Conservation (phyloP, 2,329 filamentous ascomycete species). For the Thielaviopsis ethacetica region DNA sequence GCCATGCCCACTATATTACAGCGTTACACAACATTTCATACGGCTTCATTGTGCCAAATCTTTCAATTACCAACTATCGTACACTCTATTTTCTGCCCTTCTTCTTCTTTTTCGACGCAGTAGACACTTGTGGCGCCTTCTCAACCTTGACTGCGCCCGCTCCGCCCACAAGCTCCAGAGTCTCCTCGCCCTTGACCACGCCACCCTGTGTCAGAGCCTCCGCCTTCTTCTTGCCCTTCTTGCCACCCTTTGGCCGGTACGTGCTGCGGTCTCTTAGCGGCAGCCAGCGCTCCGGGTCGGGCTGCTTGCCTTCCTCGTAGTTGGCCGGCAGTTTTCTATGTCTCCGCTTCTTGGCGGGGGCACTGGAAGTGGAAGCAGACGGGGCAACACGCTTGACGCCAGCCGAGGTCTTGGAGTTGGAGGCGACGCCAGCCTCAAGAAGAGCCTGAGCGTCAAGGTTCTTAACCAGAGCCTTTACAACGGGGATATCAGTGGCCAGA, state of each 20-base stretch:
- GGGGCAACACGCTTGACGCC: conserved; percentile 32
- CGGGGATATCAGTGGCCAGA: conserved; percentile 40
- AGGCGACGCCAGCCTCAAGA: conserved; percentile 45
- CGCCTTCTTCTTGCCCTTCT: conserved; percentile 76
- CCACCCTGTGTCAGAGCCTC: conserved; percentile 74
- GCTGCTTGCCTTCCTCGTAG: conserved; percentile 59
- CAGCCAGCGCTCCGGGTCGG: conserved; percentile 86
- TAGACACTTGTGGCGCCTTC: conserved; percentile 27
- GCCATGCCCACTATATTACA: too few species aligned
- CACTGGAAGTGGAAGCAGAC: conserved; percentile 15
- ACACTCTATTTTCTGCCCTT: conserved; percentile 26
- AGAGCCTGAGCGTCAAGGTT: conserved; percentile 46
- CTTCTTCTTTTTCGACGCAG: conserved; percentile 31
- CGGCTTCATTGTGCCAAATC: too few species aligned
- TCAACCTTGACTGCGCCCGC: conserved; percentile 48
- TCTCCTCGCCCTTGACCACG: conserved; percentile 49
- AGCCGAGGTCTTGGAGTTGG: conserved; percentile 22
- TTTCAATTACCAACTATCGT: not conserved
- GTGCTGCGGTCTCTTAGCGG: conserved; percentile 76
- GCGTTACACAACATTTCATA: too few species aligned
- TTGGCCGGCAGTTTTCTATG: conserved; percentile 52
- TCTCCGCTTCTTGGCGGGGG: conserved; percentile 37
- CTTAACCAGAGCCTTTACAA: conserved; percentile 43
- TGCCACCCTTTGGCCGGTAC: conserved; percentile 72
- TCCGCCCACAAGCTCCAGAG: conserved; percentile 44